Base-by-base conservation (phyloP, 2,329 filamentous ascomycete species). In the Chaetomiaceae sp. region DNA sequence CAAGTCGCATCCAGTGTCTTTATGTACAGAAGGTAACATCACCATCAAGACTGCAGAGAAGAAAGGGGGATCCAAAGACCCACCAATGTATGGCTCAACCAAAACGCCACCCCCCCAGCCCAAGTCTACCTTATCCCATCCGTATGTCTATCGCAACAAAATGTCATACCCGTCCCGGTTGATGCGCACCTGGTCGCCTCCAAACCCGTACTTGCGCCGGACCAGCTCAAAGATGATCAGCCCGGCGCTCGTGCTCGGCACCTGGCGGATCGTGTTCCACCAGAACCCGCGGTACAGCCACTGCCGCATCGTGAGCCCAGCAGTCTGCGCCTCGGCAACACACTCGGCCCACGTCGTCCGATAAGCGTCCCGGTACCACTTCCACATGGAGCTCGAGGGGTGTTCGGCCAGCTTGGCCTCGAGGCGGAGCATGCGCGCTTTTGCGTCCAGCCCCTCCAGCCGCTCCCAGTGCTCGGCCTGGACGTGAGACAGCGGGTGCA, bases 191-290 rank as follows among this genome's bases (percentile, higher is more conserved):
- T 77, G 77, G 44, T 85, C 83, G 16, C 74, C 73, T 2, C 77
- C 75, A 51, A 79, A 73, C 2, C 83, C 83, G 59, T 89, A 90
- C 67, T 87, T 88, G 31, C 86, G 73, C 50, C 87, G 73, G 33
- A 89, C 81, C 39, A 91, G 64, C 68, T 91, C 87, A 64, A 91
- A 91, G 17, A 89, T 87, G 58, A 91, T 87, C 53, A 91, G 65
- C 0, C 86, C 87, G 0, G 86, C 86, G 53, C 83, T 86, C 2
- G 87, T 90, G 63, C 85, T 87, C 0, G 87, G 87, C 2, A 88
- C 84, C 67, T 89, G 86, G 5, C 84, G 73, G 46, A 89, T 76
- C 0, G 86, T 86, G 48, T 78, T 83, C 77, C 79, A 80, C 75
- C 85, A 82, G 64, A 90, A 89, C 12, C 82, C 85, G 5, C 79